These are phyloP conservation scores for Camellia oleifera DNA, from an alignment of 179 eudicot genomes.

Conservation along the genomic window DNA sequence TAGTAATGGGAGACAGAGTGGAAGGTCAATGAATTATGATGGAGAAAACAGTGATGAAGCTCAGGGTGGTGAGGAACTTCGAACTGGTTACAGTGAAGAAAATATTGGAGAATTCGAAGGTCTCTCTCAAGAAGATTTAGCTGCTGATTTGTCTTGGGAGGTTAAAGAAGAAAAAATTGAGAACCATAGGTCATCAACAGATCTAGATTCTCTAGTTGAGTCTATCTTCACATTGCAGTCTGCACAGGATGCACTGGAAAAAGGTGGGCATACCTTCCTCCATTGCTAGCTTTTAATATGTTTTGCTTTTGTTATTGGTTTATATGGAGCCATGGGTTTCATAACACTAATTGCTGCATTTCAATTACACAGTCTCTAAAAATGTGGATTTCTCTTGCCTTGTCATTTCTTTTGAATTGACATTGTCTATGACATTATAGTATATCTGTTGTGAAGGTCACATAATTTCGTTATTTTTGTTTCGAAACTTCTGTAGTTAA, in stretches of 20 bases:
- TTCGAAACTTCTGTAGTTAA: not conserved
- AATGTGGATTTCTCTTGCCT: not conserved
- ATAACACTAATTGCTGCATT: not conserved
- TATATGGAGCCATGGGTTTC: not conserved
- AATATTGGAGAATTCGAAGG: conserved; percentile 28
- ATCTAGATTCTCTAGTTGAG: conserved; percentile 58
- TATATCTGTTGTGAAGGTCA: not conserved
- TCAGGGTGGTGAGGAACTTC: conserved; percentile 34
- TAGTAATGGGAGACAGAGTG: conserved; percentile 43
- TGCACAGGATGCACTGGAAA: conserved; percentile 74
- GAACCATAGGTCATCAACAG: conserved; percentile 33
- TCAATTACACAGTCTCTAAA: not conserved
- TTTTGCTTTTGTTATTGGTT: not conserved
- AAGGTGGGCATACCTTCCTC: conserved; percentile 43
- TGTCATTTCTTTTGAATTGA: not conserved
- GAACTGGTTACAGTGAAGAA: conserved; percentile 21
- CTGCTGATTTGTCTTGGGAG: conserved; percentile 32
- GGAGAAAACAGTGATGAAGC: conserved; percentile 43
- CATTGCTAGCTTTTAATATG: not conserved
- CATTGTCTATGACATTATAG: not conserved
- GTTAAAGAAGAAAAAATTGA: conserved; percentile 28
- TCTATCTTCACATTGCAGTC: conserved; percentile 56
- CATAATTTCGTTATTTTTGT: not conserved
- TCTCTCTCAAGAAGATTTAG: conserved; percentile 32
- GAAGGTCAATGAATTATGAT: conserved; percentile 28